phyloP scores from a whole-genome alignment of 768 basidiomycete genomes.

The Mrakia hoshinonis region DNA sequence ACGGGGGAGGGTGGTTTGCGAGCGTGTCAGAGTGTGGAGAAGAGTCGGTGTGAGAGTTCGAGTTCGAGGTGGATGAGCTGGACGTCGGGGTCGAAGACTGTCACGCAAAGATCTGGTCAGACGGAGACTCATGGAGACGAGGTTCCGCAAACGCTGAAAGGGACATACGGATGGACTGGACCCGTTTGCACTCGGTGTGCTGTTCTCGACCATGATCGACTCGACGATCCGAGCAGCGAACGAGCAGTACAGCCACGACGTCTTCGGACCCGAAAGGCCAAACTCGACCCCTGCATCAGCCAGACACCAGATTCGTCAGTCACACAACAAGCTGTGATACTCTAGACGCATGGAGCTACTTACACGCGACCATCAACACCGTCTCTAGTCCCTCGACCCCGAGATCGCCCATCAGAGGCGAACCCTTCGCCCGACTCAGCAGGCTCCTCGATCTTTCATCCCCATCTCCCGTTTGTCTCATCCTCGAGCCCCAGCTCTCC shows the following conservation, averaged over 20 bases:
- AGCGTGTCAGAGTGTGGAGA: background rate
- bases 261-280: background rate
- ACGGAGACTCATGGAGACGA: background rate
- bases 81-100: background rate
- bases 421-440: background rate
- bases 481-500: background rate
- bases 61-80: background rate
- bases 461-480: background rate
- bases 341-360: background rate
- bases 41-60: background rate
- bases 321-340: background rate
- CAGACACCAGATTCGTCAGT: background rate
- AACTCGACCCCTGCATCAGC: background rate
- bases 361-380: slow-evolving; percentile 3
- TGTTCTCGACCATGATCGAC: background rate
- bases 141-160: background rate
- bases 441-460: background rate
- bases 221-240: background rate
- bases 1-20: background rate
- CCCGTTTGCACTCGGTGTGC: background rate
- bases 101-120: background rate
- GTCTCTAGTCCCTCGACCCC: background rate
- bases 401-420: background rate
- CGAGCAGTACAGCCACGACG: slow-evolving; percentile 1
- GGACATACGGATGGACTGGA: background rate